phyloP scores from a whole-genome alignment of 1,139 yeast genomes.

The Blastobotrys malaysiensis region DNA sequence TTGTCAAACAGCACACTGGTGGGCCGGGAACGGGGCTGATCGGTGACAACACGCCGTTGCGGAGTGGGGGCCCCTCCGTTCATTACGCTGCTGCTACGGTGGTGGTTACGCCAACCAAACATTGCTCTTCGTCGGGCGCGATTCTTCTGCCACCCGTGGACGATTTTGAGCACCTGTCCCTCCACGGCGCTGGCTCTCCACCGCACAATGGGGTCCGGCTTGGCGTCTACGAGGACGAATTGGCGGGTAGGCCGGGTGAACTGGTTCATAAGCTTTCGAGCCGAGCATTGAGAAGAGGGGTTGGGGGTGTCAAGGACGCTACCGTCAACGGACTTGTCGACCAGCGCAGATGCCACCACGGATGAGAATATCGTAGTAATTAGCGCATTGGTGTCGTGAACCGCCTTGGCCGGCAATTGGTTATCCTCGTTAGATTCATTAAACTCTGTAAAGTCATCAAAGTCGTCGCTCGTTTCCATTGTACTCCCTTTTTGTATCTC shows the following conservation, averaged over 20 bases:
- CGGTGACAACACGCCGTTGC: neutral
- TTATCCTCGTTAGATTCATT: slow-evolving; percentile 2
- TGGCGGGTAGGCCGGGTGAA: slow-evolving; percentile 30
- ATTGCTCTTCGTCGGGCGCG: slow-evolving; percentile 7
- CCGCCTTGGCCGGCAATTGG: neutral
- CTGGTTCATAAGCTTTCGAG: slow-evolving; percentile 25
- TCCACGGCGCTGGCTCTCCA: slow-evolving; percentile 21
- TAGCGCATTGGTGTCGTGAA: neutral
- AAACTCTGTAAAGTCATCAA: slow-evolving; percentile 19
- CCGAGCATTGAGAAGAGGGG: slow-evolving; percentile 5
- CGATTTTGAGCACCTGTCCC: slow-evolving; percentile 17
- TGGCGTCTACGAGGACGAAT: slow-evolving; percentile 20
- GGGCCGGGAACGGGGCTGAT: neutral
- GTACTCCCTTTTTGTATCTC: neutral
- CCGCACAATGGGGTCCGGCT: slow-evolving; percentile 23
- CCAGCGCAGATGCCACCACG: neutral
- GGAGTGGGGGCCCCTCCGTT: neutral
- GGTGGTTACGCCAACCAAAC: slow-evolving; percentile 18
- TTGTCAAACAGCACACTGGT: neutral
- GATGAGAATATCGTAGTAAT: neutral
- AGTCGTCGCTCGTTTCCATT: slow-evolving; percentile 12
- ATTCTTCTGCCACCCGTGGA: slow-evolving; percentile 19
- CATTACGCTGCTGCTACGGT: neutral
- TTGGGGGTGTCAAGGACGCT: slow-evolving; percentile 4
- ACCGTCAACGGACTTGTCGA: neutral